Evolutionary conservation across 352 stramenopile genomes (phyloP).

Genomic region (Globisporangium middletonii): DNA sequence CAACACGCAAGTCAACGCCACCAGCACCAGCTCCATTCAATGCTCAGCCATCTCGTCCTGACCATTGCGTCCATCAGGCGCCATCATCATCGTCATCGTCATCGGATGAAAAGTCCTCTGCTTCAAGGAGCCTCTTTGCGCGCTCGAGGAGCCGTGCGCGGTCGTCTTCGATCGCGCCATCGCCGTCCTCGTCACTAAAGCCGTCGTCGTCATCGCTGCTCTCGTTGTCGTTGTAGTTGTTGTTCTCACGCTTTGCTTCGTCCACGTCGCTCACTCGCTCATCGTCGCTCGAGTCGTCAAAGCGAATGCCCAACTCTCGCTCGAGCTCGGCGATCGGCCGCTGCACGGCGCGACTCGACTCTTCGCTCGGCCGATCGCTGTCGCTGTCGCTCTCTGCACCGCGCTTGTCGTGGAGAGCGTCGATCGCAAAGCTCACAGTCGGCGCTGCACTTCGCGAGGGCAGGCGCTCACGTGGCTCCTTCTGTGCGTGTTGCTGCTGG

Average conservation of each 20-base stretch:
- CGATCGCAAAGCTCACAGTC: neutral
- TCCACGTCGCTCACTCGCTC: conserved; percentile 17
- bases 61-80: neutral
- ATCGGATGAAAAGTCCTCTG: conserved; percentile 39
- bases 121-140: conserved; percentile 42
- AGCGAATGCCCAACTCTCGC: conserved; percentile 56
- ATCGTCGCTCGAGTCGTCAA: conserved; percentile 56
- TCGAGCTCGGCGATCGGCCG: conserved; percentile 69
- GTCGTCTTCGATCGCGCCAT: conserved; percentile 43
- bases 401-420: neutral
- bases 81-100: conserved; percentile 24
- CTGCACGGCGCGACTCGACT: conserved; percentile 30
- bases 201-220: conserved; percentile 25
- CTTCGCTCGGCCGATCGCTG: conserved; percentile 17
- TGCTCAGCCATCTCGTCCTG: too few relatives aligned
- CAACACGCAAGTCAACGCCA: too few relatives aligned
- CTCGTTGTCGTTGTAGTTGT: conserved; percentile 17
- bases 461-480: neutral
- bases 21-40: too few relatives aligned
- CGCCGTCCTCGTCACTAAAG: conserved; percentile 24
- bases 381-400: conserved; percentile 4
- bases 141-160: conserved; percentile 34
- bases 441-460: neutral
- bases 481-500: conserved; percentile 1
- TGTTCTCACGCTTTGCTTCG: conserved; percentile 14